Evolutionary conservation across 2,329 filamentous ascomycete genomes (phyloP), one percentile per base, ranked within the genome.

Genomic region (Gyromitra esculenta): DNA sequence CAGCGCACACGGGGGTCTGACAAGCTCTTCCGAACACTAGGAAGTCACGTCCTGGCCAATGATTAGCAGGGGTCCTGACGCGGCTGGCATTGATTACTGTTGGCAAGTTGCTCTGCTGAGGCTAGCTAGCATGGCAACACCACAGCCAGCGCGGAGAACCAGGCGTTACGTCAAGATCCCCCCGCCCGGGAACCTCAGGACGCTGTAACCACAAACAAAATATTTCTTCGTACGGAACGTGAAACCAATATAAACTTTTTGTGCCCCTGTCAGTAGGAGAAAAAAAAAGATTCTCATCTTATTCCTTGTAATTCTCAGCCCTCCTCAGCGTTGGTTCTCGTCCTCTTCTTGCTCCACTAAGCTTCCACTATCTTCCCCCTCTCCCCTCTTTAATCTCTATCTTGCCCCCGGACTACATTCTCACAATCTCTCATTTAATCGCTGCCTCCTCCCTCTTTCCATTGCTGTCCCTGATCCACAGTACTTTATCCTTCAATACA

Each of bases 81-180:
- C 18, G 41, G 66, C 54, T 68, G 56, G 41, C 45, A 48, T 65
- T 66, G 31, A 64, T 73, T 62, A 4, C 35, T 60, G 63, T 35
- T 73, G 62, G 41, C 63, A 72, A 57, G 25, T 18, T 50, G 52
- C 5, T 31, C 25, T 41, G 41, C 57, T 43, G 56, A 57, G 21
- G 8, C 25, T 13, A 18, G 13, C 35, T 54, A 18, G 31, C 48
- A 56, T 75, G 50, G 54, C 62, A 45, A 63, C 69, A 68, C 41
- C 15, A 35, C 25, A 63, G 37, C 56, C 57, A 41, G 72, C 72
- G 60, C 59, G 66, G 72, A 75, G 59, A 57, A 57, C 60, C 45
- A 67, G 52, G 39, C 43, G 50, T 77, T 77, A 75, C 75, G 75
- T 77, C 75, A 77, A 77, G 64, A 41, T 45, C 25, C 31, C 65